Base-by-base conservation (phyloP, 2,329 filamentous ascomycete species). In the Colletotrichum orchidophilum region DNA sequence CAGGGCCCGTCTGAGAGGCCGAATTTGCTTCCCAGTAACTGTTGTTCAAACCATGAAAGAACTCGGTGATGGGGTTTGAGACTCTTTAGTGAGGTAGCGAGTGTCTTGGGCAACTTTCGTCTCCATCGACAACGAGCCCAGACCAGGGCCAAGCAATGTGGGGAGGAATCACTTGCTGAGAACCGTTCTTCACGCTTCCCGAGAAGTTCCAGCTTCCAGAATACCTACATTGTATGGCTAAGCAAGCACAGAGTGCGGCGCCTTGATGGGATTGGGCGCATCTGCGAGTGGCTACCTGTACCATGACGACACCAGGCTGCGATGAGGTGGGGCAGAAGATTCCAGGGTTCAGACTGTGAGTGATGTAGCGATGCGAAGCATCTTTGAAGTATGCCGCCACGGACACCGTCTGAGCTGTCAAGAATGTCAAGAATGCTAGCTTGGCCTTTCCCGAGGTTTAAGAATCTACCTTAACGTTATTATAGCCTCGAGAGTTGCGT, bases 301-400 rank as follows among this genome's bases (percentile, higher is more conserved):
- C 69, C 53, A 71, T 71, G 69, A 69, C 69, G 69, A 71, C 69
- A 71, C 26, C 42, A 42, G 46, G 52, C 52, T 59, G 58, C 53
- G 53, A 54, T 29, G 59, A 60, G 26, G 69, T 58, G 64, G 69
- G 69, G 68, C 58, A 33, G 57, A 54, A 49, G 29, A 46, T 63
- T 59, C 68, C 53, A 59, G 64, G 52, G 64, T 49, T 63, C 64
- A 58, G 24, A 62, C 26, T 35, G 33, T 42, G 60, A 24, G 31
- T 15, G 27, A 29, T 26, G 21, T 27, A n/a, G 60, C 21, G 55
- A 52, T 52, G 26, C 39, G 59, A 50, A 50, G 52, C 61, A 59
- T 52, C 53, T 52, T n/a, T 33, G 60, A 31, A 54, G 21, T 42
- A 49, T 68, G 33, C 15, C 35, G 5, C 35, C 24, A 31, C 24